These are phyloP conservation scores for Plasmodium chabaudi DNA, from an alignment of 169 alveolate species.

Conservation along the genomic window DNA sequence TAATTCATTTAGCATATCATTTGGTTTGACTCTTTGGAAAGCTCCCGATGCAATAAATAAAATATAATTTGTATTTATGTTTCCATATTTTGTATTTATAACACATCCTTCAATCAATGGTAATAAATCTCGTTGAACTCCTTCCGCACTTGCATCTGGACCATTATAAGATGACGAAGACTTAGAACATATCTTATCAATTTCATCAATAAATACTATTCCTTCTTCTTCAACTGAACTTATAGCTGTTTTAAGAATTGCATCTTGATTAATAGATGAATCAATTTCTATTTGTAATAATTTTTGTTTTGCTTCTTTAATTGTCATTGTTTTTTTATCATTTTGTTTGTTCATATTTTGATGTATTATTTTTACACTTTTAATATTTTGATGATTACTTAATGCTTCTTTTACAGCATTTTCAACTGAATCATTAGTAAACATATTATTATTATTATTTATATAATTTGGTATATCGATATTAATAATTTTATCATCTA, in stretches of 20 bases:
- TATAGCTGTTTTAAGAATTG: conserved; percentile 84
- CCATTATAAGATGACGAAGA: conserved; percentile 77
- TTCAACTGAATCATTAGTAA: conserved; percentile 57
- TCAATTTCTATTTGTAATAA: conserved; percentile 77
- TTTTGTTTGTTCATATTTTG: conserved; percentile 61
- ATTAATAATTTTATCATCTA: conserved; percentile 82
- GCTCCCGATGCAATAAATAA: conserved; percentile 93
- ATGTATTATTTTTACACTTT: conserved; percentile 69
- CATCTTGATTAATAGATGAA: conserved; percentile 79
- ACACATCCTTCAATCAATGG: conserved; percentile 93
- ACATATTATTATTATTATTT: conserved; percentile 47
- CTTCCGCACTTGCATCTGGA: conserved; percentile 92
- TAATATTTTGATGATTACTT: conserved; percentile 73
- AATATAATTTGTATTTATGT: conserved; percentile 89
- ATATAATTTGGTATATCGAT: conserved; percentile 80
- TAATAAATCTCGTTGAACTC: conserved; percentile 92
- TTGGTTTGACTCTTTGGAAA: conserved; percentile 89
- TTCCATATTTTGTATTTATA: conserved; percentile 89
- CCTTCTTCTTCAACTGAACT: conserved; percentile 89
- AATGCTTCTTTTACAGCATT: conserved; percentile 68
- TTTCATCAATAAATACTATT: conserved; percentile 93
- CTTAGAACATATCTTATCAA: conserved; percentile 90
- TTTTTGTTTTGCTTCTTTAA: conserved; percentile 79
- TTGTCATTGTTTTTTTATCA: conserved; percentile 77
- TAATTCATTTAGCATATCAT: conserved; percentile 92